Conservation (phyloP, 768 basidiomycete genomes). For the Termitomyces sp. region DNA sequence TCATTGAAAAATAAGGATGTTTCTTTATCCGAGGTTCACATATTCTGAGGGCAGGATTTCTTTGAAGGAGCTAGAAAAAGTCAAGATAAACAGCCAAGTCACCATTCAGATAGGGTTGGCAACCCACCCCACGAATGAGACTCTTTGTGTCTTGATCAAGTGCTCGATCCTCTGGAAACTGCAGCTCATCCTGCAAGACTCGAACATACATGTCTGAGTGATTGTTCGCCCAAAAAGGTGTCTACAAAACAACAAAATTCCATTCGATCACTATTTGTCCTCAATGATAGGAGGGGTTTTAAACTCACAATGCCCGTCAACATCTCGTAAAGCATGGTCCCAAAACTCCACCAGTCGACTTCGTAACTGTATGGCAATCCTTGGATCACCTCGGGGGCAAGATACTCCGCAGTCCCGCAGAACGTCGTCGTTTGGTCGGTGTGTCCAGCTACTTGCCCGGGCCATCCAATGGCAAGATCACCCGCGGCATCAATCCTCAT, state of each 20-base stretch:
- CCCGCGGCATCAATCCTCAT: conserved; percentile 63
- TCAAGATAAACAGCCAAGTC: conserved; percentile 9
- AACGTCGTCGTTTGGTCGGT: conserved; percentile 81
- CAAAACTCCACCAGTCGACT: conserved; percentile 98
- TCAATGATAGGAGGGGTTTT: conserved; percentile 12
- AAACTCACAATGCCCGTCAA: conserved; percentile 86
- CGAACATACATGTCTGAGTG: conserved; percentile 95
- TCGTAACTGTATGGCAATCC: conserved; percentile 88
- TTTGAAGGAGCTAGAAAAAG: conserved; percentile 73
- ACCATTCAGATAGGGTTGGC: conserved; percentile 1
- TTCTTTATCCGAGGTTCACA: conserved; percentile 92
- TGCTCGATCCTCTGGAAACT: conserved; percentile 87
- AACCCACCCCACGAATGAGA: conserved; percentile 86
- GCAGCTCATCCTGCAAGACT: conserved; percentile 85
- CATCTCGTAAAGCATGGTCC: conserved; percentile 98
- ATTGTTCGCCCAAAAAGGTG: conserved; percentile 90
- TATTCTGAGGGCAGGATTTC: conserved; percentile 87
- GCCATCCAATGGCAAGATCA: conserved; percentile 56
- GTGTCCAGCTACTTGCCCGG: conserved; percentile 43
- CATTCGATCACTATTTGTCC: background rate
- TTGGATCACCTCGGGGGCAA: conserved; percentile 96
- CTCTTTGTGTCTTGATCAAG: conserved; percentile 95
- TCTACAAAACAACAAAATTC: conserved; percentile 40
- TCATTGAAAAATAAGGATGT: conserved; percentile 94
- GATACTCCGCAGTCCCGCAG: conserved; percentile 95